Conservation (phyloP, 257 asterid species). For the Solanum sparsipilum region DNA sequence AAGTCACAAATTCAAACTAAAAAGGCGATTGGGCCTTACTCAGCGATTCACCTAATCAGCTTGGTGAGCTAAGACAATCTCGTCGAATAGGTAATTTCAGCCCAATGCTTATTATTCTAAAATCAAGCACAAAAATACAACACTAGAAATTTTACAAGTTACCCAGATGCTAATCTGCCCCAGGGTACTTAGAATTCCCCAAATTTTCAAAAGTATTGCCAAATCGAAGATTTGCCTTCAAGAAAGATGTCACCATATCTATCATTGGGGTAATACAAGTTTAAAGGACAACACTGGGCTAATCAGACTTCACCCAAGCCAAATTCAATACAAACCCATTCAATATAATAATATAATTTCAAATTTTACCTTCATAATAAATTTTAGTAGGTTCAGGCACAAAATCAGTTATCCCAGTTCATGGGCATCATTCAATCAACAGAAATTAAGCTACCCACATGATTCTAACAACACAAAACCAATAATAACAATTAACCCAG, state of each 20-base stretch:
- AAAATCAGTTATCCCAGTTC: neutral
- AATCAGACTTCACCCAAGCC: neutral
- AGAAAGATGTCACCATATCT: neutral
- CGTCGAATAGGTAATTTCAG: neutral
- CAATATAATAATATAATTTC: too few species aligned
- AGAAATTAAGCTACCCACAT: neutral
- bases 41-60: neutral
- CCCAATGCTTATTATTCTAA: neutral
- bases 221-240: neutral
- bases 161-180: neutral
- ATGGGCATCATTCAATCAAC: neutral
- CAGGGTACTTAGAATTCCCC: neutral
- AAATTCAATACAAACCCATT: neutral
- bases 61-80: neutral
- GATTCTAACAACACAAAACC: neutral
- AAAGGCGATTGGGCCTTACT: neutral
- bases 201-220: neutral
- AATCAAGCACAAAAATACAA: too few species aligned
- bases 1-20: neutral
- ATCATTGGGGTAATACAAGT: too few species aligned
- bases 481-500: neutral
- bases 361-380: neutral
- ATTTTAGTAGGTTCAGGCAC: neutral
- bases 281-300: neutral
- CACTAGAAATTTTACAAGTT: neutral